Conservation (phyloP, 805 yeast genomes). For the Nakazawaea sp. region DNA sequence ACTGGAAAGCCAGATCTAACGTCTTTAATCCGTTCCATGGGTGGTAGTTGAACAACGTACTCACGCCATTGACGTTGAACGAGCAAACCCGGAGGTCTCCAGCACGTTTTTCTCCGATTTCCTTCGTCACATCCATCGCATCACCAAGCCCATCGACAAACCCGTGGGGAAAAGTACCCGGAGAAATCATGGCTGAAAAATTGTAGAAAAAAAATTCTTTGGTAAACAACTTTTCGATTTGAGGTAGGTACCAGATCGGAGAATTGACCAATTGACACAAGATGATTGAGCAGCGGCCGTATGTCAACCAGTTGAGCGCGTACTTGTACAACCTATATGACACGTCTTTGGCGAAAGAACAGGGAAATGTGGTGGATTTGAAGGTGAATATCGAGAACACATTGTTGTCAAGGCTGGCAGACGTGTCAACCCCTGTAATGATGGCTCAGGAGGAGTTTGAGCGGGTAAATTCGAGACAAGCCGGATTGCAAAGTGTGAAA, state of each 20-base stretch:
- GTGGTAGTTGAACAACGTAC: constrained; percentile 72
- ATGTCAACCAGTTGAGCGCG: constrained; percentile 1
- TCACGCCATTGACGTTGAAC: constrained; percentile 81
- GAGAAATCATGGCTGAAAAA: too few species aligned
- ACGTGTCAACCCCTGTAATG: neutral
- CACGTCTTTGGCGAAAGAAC: neutral
- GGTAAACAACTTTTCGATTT: too few species aligned
- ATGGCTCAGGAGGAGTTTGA: constrained; percentile 2
- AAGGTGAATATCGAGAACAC: constrained; percentile 6
- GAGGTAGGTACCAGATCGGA: too few species aligned
- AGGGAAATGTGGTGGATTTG: neutral
- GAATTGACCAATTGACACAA: neutral
- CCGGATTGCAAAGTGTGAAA: neutral
- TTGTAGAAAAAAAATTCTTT: too few species aligned
- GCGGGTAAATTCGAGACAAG: neutral
- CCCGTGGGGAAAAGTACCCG: too few species aligned
- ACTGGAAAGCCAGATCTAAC: constrained; percentile 38
- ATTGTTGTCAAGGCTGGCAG: neutral
- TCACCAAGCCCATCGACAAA: neutral
- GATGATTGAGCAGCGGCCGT: constrained; percentile 3
- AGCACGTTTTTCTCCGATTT: too few species aligned
- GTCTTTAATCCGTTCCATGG: constrained; percentile 65
- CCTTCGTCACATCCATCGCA: neutral
- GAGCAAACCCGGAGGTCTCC: constrained; percentile 20
- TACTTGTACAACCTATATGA: constrained; percentile 6